These are phyloP conservation scores for Malassezia caprae DNA, from an alignment of 1,284 basidiomycete genomes.

Conservation along the genomic window DNA sequence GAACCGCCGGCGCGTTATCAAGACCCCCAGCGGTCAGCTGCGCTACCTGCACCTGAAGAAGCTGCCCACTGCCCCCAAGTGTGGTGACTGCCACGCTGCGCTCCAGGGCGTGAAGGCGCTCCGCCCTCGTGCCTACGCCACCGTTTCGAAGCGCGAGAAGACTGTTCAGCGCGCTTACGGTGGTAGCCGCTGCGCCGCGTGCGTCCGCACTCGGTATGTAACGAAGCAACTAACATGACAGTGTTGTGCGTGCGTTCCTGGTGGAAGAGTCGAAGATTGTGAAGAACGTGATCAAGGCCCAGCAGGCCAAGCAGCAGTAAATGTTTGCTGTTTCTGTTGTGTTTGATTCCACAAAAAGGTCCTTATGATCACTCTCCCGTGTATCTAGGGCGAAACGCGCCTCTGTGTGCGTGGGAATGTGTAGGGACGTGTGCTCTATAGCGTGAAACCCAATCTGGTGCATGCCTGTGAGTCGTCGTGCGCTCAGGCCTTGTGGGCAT, in stretches of 20 bases:
- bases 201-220: constrained; percentile 43
- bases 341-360: not conserved
- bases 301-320: constrained; percentile 51
- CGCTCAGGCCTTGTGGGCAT: not conserved
- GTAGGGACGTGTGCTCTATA: constrained; percentile 9
- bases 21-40: constrained; percentile 88
- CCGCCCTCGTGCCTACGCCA: constrained; percentile 42
- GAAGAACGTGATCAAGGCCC: constrained; percentile 95
- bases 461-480: not conserved
- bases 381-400: not conserved
- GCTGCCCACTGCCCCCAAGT: constrained; percentile 77
- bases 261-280: constrained; percentile 99
- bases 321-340: not conserved
- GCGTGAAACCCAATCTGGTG: not conserved
- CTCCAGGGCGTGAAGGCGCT: constrained; percentile 44
- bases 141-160: constrained; percentile 44
- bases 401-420: not conserved
- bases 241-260: constrained; percentile 95
- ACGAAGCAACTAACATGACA: constrained; percentile 44
- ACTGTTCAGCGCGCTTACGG: constrained; percentile 46
- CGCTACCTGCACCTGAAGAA: constrained; percentile 86
- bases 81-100: constrained; percentile 51
- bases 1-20: constrained; percentile 85
- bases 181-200: constrained; percentile 42
- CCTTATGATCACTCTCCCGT: not conserved